A percentile compares a stretch with the other conserved stretches of the same genome.
Evolutionary conservation across 75 land plant species (phyloP).

Genomic region (Picea sitchensis): DNA sequence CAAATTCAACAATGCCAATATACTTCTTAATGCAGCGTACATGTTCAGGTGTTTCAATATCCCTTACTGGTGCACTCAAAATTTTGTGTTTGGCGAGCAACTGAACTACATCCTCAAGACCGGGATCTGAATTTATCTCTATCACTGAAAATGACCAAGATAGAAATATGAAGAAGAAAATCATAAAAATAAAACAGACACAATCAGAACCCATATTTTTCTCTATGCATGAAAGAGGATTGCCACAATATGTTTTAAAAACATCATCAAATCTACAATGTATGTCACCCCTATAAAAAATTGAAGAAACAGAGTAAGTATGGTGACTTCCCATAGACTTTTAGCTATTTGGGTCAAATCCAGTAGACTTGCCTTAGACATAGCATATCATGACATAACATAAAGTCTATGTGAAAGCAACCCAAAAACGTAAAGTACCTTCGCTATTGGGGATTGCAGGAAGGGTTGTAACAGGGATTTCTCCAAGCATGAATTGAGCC

Average conservation of each 20-base stretch:
- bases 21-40: conserved; percentile 29
- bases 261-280: neutral
- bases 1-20: conserved; percentile 27
- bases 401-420: too few relatives aligned
- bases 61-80: conserved; percentile 27
- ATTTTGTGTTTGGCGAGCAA: conserved; percentile 11
- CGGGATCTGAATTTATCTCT: conserved; percentile 23
- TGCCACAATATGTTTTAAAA: neutral
- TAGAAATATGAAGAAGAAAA: neutral
- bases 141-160: conserved; percentile 14
- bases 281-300: neutral
- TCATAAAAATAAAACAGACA: neutral
- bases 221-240: too few relatives aligned
- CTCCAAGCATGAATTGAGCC: too few relatives aligned
- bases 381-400: neutral
- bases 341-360: neutral
- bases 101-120: conserved; percentile 23
- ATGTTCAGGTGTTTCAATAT: conserved; percentile 16
- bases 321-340: neutral
- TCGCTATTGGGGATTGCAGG: too few relatives aligned
- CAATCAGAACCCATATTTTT: neutral
- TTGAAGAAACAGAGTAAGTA: too few relatives aligned
- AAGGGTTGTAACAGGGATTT: too few relatives aligned
- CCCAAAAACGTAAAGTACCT: too few relatives aligned
- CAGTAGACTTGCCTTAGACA: neutral